Conservation (phyloP, 1,284 basidiomycete genomes). For the Albatrellus sp. region DNA sequence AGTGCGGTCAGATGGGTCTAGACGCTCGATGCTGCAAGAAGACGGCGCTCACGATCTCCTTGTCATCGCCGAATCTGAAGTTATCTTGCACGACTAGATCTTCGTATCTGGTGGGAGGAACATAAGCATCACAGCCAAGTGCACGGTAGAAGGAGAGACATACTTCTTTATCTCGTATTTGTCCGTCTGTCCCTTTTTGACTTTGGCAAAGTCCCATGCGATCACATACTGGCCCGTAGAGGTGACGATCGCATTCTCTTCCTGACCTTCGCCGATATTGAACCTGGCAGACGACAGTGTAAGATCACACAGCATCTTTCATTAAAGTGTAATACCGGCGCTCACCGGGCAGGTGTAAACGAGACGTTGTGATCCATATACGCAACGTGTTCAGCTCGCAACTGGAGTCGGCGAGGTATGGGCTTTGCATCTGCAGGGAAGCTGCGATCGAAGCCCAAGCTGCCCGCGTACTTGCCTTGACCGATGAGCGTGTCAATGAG, state of each 20-base stretch:
- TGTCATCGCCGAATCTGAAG: slow-evolving; percentile 93
- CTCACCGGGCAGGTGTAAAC: slow-evolving; percentile 85
- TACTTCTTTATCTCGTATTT: slow-evolving; percentile 91
- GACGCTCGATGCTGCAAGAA: not conserved
- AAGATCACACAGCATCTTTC: not conserved
- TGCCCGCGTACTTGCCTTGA: slow-evolving; percentile 79
- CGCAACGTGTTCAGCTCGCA: slow-evolving; percentile 87
- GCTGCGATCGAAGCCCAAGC: slow-evolving; percentile 85
- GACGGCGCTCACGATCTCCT: slow-evolving; percentile 68
- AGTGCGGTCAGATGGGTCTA: not conserved
- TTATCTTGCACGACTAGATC: slow-evolving; percentile 92
- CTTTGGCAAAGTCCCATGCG: slow-evolving; percentile 92
- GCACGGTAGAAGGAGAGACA: slow-evolving; percentile 13
- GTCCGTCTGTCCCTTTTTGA: slow-evolving; percentile 84
- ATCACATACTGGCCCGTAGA: slow-evolving; percentile 93
- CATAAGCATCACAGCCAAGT: slow-evolving; percentile 4
- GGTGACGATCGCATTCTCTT: slow-evolving; percentile 94
- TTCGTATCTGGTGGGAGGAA: slow-evolving; percentile 49
- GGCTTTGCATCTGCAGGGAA: slow-evolving; percentile 96
- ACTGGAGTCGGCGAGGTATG: slow-evolving; percentile 78
- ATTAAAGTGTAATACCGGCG: not conserved
- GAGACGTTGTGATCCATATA: slow-evolving; percentile 87
- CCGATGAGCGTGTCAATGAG: slow-evolving; percentile 95
- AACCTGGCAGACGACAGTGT: slow-evolving; percentile 43
- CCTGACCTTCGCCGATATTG: slow-evolving; percentile 77